Evolutionary conservation across 1,139 yeast species (phyloP).

Genomic region (Arxiozyma telluris): DNA sequence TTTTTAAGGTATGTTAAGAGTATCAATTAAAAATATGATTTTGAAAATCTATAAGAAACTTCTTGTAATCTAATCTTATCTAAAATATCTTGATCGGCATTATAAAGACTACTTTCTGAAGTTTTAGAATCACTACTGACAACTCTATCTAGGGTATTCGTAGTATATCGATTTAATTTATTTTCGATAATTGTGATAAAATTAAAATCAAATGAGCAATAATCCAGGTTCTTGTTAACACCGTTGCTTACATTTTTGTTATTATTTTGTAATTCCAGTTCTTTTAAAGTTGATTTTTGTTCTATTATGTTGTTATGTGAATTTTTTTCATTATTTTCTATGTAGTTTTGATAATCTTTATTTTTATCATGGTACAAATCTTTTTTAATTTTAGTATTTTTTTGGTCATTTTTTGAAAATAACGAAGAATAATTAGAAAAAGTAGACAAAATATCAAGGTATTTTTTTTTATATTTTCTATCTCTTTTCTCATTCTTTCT

Average conservation of each 20-base stretch:
- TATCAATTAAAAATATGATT: conserved; percentile 19
- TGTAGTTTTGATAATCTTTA: no score
- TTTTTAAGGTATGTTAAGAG: neutral
- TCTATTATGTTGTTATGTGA: no score
- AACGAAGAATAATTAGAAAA: neutral
- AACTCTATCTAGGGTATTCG: neutral
- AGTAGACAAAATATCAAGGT: neutral
- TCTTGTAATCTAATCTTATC: conserved; percentile 30
- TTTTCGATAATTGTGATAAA: conserved; percentile 4
- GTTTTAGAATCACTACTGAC: neutral
- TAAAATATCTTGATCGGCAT: conserved; percentile 22
- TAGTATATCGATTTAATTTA: conserved; percentile 12
- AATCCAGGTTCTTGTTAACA: neutral
- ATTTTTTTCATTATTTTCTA: no score
- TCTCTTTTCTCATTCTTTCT: neutral
- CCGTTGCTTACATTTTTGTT: no score
- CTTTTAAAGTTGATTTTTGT: no score
- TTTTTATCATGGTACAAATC: no score
- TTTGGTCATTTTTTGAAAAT: neutral
- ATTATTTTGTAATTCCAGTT: no score
- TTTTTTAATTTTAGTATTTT: no score
- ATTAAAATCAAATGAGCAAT: neutral
- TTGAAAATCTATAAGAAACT: conserved; percentile 28
- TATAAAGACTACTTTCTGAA: neutral
- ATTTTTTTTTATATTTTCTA: no score